These are phyloP conservation scores for Carnegiea gigantea DNA, from an alignment of 179 eudicot genomes.

Conservation along the genomic window DNA sequence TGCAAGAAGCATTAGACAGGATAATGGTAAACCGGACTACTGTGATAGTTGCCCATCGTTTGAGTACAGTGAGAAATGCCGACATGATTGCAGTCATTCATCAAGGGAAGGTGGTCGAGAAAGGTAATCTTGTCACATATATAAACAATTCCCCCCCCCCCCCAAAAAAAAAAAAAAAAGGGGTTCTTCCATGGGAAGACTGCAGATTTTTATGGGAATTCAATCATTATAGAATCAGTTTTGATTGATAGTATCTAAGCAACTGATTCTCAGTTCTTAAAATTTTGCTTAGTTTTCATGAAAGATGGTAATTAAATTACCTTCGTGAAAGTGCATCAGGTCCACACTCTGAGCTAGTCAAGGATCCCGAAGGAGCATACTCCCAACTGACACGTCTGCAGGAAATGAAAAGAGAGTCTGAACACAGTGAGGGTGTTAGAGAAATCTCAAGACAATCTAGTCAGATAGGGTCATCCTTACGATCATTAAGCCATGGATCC, in stretches of 20 bases:
- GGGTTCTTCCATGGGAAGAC: neutral
- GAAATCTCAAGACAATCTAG: constrained; percentile 21
- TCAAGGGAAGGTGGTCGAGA: constrained; percentile 38
- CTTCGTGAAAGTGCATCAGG: constrained; percentile 27
- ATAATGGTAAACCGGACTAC: constrained; percentile 56
- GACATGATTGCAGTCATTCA: constrained; percentile 53
- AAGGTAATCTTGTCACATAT: constrained; percentile 20
- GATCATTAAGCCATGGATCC: constrained; percentile 26
- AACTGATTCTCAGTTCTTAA: no score
- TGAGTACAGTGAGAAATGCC: constrained; percentile 50
- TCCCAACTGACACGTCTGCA: constrained; percentile 44
- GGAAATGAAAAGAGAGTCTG: constrained; percentile 28
- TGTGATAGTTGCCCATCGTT: constrained; percentile 55
- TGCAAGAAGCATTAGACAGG: constrained; percentile 56
- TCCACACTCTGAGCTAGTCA: constrained; percentile 39
- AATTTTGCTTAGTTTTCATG: neutral
- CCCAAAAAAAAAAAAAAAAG: neutral
- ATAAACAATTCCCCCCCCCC: neutral
- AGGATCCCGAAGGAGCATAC: constrained; percentile 51
- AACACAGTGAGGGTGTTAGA: constrained; percentile 8
- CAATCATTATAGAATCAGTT: neutral
- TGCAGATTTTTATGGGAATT: neutral
- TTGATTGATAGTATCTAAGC: neutral
- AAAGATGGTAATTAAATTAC: neutral
- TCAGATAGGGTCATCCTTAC: constrained; percentile 22